These are phyloP conservation scores for Rhododendron mucronatum DNA, from an alignment of 148 eudicot species.

Conservation along the genomic window DNA sequence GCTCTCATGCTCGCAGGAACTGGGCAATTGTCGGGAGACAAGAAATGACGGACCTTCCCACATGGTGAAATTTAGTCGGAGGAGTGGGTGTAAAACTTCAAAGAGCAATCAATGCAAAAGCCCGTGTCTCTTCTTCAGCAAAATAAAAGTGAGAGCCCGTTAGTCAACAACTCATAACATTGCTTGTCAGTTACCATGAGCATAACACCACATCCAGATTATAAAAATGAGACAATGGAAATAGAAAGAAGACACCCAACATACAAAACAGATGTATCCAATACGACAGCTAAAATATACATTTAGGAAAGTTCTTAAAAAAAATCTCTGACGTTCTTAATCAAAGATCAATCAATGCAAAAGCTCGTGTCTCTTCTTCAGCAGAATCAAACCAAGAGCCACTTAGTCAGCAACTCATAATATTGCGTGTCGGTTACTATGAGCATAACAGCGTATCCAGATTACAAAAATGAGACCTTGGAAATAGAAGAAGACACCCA, in stretches of 20 bases:
- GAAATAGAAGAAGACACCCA: neutral
- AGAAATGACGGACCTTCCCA: constrained; percentile 47
- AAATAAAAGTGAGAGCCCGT: neutral
- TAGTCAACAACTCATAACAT: constrained; percentile 8
- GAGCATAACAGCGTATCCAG: neutral
- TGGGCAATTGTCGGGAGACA: constrained; percentile 30
- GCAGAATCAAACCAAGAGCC: neutral
- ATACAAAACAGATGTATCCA: neutral
- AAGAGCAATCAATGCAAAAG: constrained; percentile 10
- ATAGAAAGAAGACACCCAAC: neutral
- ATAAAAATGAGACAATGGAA: neutral
- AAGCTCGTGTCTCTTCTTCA: no score
- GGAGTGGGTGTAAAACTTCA: neutral
- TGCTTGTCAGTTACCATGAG: constrained; percentile 8
- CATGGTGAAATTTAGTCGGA: constrained; percentile 24
- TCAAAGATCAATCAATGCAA: no score
- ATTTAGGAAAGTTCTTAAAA: neutral
- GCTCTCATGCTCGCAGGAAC: constrained; percentile 40
- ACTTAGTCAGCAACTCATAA: neutral
- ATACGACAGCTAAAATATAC: neutral
- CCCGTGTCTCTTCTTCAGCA: constrained; percentile 4
- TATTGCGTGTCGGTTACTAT: neutral
- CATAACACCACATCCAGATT: constrained; percentile 9
- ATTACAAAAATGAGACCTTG: constrained; percentile 1
- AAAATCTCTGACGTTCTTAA: neutral